Evolutionary conservation across 768 basidiomycete species (phyloP), one percentile per base, ranked within the genome.

Genomic region (Rhodotorula toruloides): DNA sequence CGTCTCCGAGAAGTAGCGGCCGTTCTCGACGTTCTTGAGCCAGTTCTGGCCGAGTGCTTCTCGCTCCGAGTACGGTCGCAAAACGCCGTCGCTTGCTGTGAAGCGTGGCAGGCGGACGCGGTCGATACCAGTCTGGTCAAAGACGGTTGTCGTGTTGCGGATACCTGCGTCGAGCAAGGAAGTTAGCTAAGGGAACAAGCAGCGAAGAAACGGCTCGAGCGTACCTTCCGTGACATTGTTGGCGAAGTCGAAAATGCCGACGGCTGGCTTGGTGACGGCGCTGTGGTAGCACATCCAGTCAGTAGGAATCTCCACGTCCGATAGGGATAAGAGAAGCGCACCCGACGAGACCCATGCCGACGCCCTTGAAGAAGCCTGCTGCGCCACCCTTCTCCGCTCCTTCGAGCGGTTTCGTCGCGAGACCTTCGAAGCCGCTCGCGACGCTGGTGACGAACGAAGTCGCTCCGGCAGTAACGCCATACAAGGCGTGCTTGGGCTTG

Each of bases 61-160:
- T 11, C 92, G 86, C 42, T 84, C 83, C 54, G 89, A 89, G 78
- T 89, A 98, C 1, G 94, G 85, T 67, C 87, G 82, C 48, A 98
- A 79, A 48, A 98, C 88, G 11, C 89, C 89, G 76, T 99, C 96
- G 19, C 85, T 80, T 25, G 92, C 86, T 48, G 91, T 83, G 71
- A 88, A 87, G 59, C 96, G 85, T 19, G 96, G 93, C 84, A 88
- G 79, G 74, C 96, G 82, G 48, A 88, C 84, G 27, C 93, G 86
- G 74, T 97, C 94, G 61, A 92, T 83, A 40, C 87, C 87, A 19
- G 88, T 87, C 67, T 85, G 89, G 76, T 98, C 96, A 68, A 98
- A 99, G 4, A 98, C 94, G 4, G 92, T 98, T 0, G 96, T 98
- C 1, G 96, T 99, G 74, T 99, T 99, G 50, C 96, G 86, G 69